Base-by-base conservation (phyloP, 2,329 filamentous ascomycete species). In the Cladobotryum protrusum region DNA sequence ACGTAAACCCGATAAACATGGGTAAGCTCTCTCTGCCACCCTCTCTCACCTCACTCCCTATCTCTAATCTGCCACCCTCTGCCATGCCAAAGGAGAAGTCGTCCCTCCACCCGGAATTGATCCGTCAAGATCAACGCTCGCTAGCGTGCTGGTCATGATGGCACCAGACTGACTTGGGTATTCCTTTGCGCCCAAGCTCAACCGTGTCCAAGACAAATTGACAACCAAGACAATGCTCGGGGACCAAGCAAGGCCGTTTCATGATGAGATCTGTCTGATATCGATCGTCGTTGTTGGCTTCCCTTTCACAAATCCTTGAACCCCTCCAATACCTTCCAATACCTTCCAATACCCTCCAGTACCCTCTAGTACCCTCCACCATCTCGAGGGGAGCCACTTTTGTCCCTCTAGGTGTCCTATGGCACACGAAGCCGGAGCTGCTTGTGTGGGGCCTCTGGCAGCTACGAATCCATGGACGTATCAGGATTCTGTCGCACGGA, bases 241-340 rank as follows among this genome's bases (percentile, higher is more conserved):
- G 39, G 39, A 45, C 49, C 24, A 40, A 45, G 49, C 24, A 40
- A 45, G 49, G 45, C 39, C 39, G 49, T 51, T 51, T 51, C 49
- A 51, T 43, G 24, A 48, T 44, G 40, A 48, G 45, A 51, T 47
- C 45, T 51, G 49, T 51, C 44, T 51, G 49, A 51, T 51, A 44
- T 51, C 29, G 49, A 51, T 51, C 49, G 45, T 48, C 49, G 45
- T 18, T 11, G 9, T n/a, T 24, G 4, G 37, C 41, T 43, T 19
- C 40, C 39, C 20, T 37, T 17, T 34, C 32, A 14, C 11, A 18
- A n/a, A n/a, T n/a, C n/a, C n/a, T n/a, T n/a, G n/a, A n/a, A 20
- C 14, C 42, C 24, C 24, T 29, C 24, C 24, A 29, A 29, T 29
- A 29, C 24, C 24, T 9, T 29, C 11, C 6, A 29, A 9, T 8